Percentiles rank a stretch among this genome's conserved stretches.
Conservation (phyloP, 78 protist species). For the Dictyostelium brefeldianum region DNA sequence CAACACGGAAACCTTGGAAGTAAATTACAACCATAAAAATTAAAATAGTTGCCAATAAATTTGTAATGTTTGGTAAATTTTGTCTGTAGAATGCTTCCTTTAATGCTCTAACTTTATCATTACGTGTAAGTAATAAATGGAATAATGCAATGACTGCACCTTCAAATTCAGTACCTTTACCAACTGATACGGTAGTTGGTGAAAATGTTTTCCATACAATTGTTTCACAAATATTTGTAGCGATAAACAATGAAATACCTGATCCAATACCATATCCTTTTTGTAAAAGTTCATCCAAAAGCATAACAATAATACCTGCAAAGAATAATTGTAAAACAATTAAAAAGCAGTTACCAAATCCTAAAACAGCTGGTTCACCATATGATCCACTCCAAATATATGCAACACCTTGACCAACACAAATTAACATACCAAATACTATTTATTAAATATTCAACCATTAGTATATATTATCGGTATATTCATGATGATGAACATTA, state of each 20-base stretch:
- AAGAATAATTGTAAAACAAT: constrained; percentile 98
- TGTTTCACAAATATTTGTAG: constrained; percentile 99
- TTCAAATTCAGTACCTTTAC: constrained; percentile 99
- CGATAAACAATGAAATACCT: constrained; percentile 99
- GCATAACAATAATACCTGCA: constrained; percentile 98
- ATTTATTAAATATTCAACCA: no score
- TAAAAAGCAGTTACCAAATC: constrained; percentile 93
- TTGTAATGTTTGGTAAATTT: constrained; percentile 99
- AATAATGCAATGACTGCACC: constrained; percentile 99
- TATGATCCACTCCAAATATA: constrained; percentile 96
- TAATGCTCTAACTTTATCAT: constrained; percentile 97
- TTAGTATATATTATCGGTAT: no score
- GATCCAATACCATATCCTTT: constrained; percentile 99
- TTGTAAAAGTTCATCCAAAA: constrained; percentile 98
- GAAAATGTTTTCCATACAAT: constrained; percentile 99
- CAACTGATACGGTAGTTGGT: constrained; percentile 98
- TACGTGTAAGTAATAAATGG: constrained; percentile 94
- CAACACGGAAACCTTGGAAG: constrained; percentile 99
- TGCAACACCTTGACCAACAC: constrained; percentile 97
- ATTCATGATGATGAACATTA: not conserved
- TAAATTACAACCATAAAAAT: constrained; percentile 99
- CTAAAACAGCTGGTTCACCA: constrained; percentile 97
- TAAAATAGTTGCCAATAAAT: constrained; percentile 98
- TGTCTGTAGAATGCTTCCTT: constrained; percentile 99
- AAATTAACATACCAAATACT: constrained; percentile 97